Base-by-base conservation (phyloP, 768 basidiomycete genomes). In the Lactarius sp. region DNA sequence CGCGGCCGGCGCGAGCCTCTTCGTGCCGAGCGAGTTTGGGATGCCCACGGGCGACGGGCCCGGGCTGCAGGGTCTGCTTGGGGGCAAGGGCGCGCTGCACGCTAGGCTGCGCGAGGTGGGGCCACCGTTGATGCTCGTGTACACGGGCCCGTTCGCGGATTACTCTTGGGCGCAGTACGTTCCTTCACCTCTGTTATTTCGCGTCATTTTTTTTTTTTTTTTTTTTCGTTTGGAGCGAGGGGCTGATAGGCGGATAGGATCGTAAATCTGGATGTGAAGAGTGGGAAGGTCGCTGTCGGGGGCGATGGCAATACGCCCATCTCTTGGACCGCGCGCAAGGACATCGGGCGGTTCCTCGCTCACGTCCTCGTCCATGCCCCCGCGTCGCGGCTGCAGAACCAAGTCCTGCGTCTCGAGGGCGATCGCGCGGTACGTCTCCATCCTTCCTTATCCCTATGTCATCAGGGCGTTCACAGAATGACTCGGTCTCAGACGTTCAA, bases 11-110 rank as follows among this genome's bases (percentile, higher is more conserved):
- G 64, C 68, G 49, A 51, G 56, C 2, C 5, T 66, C 37, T 68
- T 69, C 59, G 4, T 69, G 1, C 68, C 68, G 5, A 67, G 68
- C 55, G 74, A 75, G 61, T 75, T 73, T 37, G 73, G 73, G 3
- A 67, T 59, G 18, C 64, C 70, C 5, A 69, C 67, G 13, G 60
- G 61, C 8, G 22, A 22, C 22, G 22, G 22, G 22, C 22, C 22
- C 22, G 20, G 18, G 0, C 51, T 44, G 8, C 46, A 54, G 14
- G 70, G 70, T 4, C 9, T 46, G 18, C 51, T 67, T 3, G 56
- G 31, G 18, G n/a, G 4, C 20, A 67, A 68, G 42, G n/a, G 52
- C 27, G n/a, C 41, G n/a, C 14, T 68, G 6, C 66, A 68, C 14
- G 37, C 41, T 6, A 53, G 52, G 20, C 55, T 69, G 37, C 56